These are phyloP conservation scores for Podospora pseudocomata DNA, from an alignment of 495 filamentous ascomycete species.

Conservation along the genomic window DNA sequence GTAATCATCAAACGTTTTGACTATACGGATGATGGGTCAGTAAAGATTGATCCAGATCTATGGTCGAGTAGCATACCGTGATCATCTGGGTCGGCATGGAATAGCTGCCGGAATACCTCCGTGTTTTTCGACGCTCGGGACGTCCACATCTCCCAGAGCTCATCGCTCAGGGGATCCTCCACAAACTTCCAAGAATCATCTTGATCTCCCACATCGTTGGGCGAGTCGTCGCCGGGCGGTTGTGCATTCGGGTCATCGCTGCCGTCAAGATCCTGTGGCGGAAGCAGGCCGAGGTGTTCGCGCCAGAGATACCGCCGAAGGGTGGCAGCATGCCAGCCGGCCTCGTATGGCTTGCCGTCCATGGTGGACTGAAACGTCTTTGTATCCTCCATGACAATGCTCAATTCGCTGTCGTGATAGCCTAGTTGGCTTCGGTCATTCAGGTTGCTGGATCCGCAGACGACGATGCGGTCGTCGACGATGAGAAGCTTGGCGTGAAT, in stretches of 20 bases:
- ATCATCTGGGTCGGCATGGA: conserved; percentile 91
- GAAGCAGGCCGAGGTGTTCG: conserved; percentile 83
- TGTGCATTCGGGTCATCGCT: conserved; percentile 73
- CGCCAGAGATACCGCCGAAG: conserved; percentile 85
- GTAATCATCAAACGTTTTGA: conserved; percentile 87
- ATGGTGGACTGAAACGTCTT: conserved; percentile 68
- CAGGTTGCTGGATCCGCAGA: conserved; percentile 87
- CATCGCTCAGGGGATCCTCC: conserved; percentile 72
- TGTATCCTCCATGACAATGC: conserved; percentile 86
- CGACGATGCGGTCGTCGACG: conserved; percentile 73
- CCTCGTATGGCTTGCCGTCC: conserved; percentile 72
- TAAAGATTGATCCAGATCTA: not conserved
- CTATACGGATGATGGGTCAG: conserved; percentile 29
- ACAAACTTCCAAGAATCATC: conserved; percentile 70
- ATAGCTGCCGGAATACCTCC: conserved; percentile 77
- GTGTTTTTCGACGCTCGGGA: conserved; percentile 73
- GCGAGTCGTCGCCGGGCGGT: conserved; percentile 65
- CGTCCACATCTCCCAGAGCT: conserved; percentile 85
- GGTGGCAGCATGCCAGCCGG: conserved; percentile 72
- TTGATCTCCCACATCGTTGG: conserved; percentile 63
- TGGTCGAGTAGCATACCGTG: conserved; percentile 47
- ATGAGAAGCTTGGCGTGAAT: conserved; percentile 87
- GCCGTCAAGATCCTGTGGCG: conserved; percentile 68
- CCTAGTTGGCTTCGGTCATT: conserved; percentile 93
- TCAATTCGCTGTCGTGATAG: conserved; percentile 86